These are phyloP conservation scores for Dactylonectria macrodidyma DNA, from an alignment of 2,329 filamentous ascomycete genomes.

Conservation along the genomic window DNA sequence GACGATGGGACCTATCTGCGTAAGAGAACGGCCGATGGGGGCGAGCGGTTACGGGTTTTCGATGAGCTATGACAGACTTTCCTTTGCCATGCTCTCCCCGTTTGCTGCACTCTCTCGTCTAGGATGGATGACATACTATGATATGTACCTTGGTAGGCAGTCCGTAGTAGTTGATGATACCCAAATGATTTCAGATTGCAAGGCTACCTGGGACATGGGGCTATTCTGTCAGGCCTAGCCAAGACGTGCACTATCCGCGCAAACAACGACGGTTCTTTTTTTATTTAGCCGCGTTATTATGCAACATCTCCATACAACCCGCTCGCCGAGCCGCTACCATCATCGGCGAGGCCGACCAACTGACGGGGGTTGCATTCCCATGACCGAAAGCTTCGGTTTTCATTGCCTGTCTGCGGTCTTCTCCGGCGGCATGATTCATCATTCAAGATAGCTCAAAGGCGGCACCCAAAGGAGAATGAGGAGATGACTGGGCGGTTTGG, in stretches of 20 bases:
- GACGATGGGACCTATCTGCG: slow-evolving; percentile 44
- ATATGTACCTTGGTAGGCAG: too few relatives aligned
- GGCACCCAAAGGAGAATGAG: not conserved
- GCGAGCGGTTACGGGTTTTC: slow-evolving; percentile 60
- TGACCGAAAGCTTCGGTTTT: slow-evolving; percentile 4
- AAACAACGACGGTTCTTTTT: not conserved
- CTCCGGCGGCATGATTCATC: slow-evolving; percentile 3
- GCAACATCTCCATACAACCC: slow-evolving; percentile 7
- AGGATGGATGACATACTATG: slow-evolving; percentile 21
- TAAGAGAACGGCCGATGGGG: slow-evolving; percentile 48
- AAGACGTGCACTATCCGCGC: not conserved
- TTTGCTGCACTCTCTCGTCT: slow-evolving; percentile 22
- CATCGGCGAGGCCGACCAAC: slow-evolving; percentile 26
- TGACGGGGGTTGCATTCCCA: not conserved
- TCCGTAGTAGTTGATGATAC: slow-evolving; percentile 35
- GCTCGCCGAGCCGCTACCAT: slow-evolving; percentile 17
- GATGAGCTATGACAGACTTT: slow-evolving; percentile 59
- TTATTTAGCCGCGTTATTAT: slow-evolving; percentile 1
- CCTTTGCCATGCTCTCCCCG: not conserved
- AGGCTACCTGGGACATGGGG: not conserved
- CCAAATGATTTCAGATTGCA: slow-evolving; percentile 13
- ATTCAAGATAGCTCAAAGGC: not conserved
- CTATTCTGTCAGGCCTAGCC: not conserved
- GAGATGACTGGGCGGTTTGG: not conserved
- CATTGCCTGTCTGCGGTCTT: slow-evolving; percentile 7